Base-by-base conservation (phyloP, 2,329 filamentous ascomycete genomes). In the Raffaelea deltoideospora region DNA sequence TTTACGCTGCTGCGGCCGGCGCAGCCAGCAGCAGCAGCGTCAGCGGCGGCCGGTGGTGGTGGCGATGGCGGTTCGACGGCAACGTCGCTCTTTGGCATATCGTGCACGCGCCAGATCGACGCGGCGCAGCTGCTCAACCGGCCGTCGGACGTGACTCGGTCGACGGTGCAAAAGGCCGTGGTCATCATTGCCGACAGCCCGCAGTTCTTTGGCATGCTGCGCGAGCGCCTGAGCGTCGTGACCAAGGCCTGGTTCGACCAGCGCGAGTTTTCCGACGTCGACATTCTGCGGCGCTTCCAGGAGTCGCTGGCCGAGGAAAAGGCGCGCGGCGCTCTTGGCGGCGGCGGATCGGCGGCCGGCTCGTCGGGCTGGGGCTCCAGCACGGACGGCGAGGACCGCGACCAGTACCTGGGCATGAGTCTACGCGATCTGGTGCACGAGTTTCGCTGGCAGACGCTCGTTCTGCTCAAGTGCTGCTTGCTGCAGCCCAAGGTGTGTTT, bases 181-280 rank as follows among this genome's bases (percentile, higher is more conserved):
- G 88, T 98, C 32, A 86, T 94, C 38, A 85, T 98, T 47, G 86
- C 84, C 37, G 84, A 95, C 57, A 85, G 76, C 44, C 90, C 90
- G 9, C 82, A 90, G 52, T 76, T 76, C 50, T 93, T 98, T 56
- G 87, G 86, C 38, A 82, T 90, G 61, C 63, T 98, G 53, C 77
- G 88, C 49, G 84, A 96, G 58, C 79, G 90, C 46, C 63, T 98
- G 44, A 81, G 82, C 34, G 77, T 94, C 23, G 87, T 98, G 14
- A 95, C 88, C 4, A 81, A 78, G 48, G 88, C 88, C 19, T 98
- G 90, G 90, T 98, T 98, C 59, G 83, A 80, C 43, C 90, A 98
- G 64, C 79, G 65, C 42, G 85, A 96, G 53, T 98, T 98, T 52
- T 76, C 79, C 21, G 88, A 96, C 54, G 69, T 79, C 33, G 88